A percentile compares a stretch with the other conserved stretches of the same genome.
Evolutionary conservation across 2,329 filamentous ascomycete species (phyloP).

Genomic region (Talaromyces albobiverticillius): DNA sequence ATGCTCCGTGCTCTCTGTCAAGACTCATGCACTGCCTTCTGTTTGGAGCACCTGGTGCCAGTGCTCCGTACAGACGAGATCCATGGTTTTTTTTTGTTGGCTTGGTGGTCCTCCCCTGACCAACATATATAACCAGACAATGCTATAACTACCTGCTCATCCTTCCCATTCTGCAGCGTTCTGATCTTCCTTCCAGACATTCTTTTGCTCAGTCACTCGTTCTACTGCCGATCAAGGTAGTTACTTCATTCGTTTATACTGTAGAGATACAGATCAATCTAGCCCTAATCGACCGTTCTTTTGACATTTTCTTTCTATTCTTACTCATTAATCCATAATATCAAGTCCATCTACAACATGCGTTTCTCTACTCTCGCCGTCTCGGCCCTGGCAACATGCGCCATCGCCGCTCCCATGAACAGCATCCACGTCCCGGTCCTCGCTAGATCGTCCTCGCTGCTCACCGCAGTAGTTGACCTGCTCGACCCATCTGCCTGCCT

Average conservation of each 20-base stretch:
- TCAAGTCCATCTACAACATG: slow-evolving; percentile 7
- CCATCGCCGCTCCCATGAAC: slow-evolving; percentile 8
- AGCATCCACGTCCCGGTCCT: neutral
- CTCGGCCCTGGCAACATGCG: slow-evolving; percentile 12
- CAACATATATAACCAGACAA: neutral
- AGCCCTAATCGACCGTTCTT: neutral
- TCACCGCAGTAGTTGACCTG: slow-evolving; percentile 17
- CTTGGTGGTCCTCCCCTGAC: neutral
- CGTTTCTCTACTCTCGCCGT: slow-evolving; percentile 15
- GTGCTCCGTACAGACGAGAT: neutral
- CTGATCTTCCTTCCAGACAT: neutral
- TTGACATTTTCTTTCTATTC: neutral
- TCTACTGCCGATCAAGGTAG: neutral
- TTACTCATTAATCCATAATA: neutral
- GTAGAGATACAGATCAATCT: neutral
- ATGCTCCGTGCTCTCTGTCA: neutral
- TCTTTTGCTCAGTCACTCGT: neutral
- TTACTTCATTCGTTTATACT: neutral
- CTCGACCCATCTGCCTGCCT: slow-evolving; percentile 18
- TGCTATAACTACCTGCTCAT: neutral
- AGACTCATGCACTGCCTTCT: neutral
- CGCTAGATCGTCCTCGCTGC: slow-evolving; percentile 23
- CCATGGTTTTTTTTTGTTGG: neutral
- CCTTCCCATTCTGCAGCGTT: neutral
- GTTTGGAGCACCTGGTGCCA: too few species aligned